Evolutionary conservation across 1,284 basidiomycete species (phyloP).

Genomic region (Neolentinus lepideus): DNA sequence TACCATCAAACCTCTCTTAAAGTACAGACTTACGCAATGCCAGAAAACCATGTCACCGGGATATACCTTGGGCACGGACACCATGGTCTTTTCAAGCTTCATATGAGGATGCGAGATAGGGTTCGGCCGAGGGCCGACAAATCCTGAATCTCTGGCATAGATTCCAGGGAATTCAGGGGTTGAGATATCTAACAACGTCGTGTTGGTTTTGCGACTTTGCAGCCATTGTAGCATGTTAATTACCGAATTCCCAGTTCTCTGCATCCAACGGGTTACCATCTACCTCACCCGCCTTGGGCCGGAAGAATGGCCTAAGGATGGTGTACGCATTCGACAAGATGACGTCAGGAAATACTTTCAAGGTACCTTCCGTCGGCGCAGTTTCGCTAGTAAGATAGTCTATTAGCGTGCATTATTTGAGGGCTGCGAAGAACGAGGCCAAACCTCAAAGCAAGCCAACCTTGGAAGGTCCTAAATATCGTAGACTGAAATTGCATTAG

Average conservation of each 20-base stretch:
- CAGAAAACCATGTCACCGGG: conserved; percentile 86
- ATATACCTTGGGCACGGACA: conserved; percentile 62
- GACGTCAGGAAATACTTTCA: conserved; percentile 74
- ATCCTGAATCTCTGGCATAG: conserved; percentile 32
- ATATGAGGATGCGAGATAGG: conserved; percentile 59
- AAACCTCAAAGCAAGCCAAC: conserved; percentile 61
- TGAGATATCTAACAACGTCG: conserved; percentile 27
- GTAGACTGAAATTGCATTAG: conserved; percentile 21
- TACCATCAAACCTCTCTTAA: neutral
- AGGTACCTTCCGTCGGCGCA: conserved; percentile 69
- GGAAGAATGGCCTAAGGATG: conserved; percentile 83
- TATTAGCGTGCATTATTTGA: neutral
- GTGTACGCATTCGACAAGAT: conserved; percentile 72
- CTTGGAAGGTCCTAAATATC: conserved; percentile 81
- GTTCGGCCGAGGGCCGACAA: conserved; percentile 45
- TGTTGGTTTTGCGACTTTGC: no score
- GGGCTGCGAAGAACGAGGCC: no score
- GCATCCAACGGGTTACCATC: conserved; percentile 41
- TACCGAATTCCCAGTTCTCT: conserved; percentile 63
- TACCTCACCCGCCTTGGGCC: conserved; percentile 31
- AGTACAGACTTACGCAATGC: conserved; percentile 49
- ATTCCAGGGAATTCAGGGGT: conserved; percentile 57
- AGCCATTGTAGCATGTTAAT: neutral
- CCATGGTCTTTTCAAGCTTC: conserved; percentile 64
- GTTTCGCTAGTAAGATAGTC: conserved; percentile 42